Base-by-base conservation (phyloP, 169 alveolate genomes). In the Amoebophrya sp. region DNA sequence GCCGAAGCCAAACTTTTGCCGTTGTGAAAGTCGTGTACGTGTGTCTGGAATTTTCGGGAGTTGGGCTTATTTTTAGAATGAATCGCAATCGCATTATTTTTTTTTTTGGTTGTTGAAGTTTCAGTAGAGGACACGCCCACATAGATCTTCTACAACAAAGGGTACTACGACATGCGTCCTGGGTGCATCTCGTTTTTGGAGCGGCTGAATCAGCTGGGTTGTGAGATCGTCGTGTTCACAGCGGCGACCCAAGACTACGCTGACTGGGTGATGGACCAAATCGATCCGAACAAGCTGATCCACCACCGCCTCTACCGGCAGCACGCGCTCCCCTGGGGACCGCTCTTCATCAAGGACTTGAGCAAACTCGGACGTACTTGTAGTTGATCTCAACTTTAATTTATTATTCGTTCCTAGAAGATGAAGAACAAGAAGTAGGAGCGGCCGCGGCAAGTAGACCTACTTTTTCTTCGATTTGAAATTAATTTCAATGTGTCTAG, bases 241-340 rank as follows among this genome's bases (percentile, higher is more conserved):
- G 98, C 98, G 18, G 97, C 97, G 0, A 91, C 96, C 5, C 92
- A 95, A 50, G 97, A 95, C 89, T 96, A 96, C 91, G 98, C 98
- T 40, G 98, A 96, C 92, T 95, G 96, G 94, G 96, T 95, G 41
- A 89, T 95, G 39, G 95, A 95, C 92, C 90, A 94, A 91, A 90
- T 96, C 41, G 98, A 96, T 92, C 88, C 92, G 23, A 90, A 92
- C 88, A 91, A 92, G 13, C 91, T 88, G 58, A 94, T 96, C 34
- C 93, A 94, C 89, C 94, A 96, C 92, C 93, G 97, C 90, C 94
- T 95, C 34, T 96, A 96, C 88, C 93, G 98, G 91, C 95, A 96
- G 41, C 98, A 96, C 91, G 94, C 97, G 7, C 91, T 94, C 2
- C 93, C 92, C 31, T 90, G 93, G 88, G 96, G 96, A 58, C 91